phyloP scores from a whole-genome alignment of 208 protist genomes.

The Leptomonas seymouri region DNA sequence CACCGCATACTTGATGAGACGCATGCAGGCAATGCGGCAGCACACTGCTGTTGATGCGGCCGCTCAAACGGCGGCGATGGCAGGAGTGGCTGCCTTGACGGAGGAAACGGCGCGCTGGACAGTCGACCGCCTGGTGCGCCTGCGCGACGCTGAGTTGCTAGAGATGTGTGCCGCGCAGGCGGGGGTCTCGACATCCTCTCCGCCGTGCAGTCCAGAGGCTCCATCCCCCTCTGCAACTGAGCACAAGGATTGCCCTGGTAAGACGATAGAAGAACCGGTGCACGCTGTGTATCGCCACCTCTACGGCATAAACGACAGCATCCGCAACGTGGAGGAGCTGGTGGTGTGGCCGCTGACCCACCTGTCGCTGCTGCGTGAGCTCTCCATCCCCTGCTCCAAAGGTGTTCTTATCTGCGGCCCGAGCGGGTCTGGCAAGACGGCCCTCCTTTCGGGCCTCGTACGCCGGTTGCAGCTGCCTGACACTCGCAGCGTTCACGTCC shows the following conservation, averaged over 20 bases:
- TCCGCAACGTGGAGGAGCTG: conserved; percentile 67
- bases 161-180: conserved; percentile 9
- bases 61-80: background rate
- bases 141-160: conserved; percentile 7
- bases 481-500: conserved; percentile 51
- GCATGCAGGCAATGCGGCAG: background rate
- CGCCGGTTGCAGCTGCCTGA: conserved; percentile 46
- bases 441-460: conserved; percentile 60
- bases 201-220: background rate
- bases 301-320: conserved; percentile 56
- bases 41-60: background rate
- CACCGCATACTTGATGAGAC: conserved; percentile 22
- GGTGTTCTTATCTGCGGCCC: conserved; percentile 84
- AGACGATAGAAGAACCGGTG: background rate
- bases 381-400: conserved; percentile 51
- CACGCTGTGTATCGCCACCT: conserved; percentile 44
- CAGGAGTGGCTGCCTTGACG: conserved; percentile 12
- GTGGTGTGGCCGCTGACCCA: conserved; percentile 84
- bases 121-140: conserved; percentile 16
- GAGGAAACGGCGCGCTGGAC: conserved; percentile 31
- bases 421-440: conserved; percentile 87
- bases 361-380: conserved; percentile 36
- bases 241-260: background rate
- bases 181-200: conserved; percentile 1
- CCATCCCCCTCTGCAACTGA: background rate